These are phyloP conservation scores for Hanseniaspora occidentalis DNA, from an alignment of 805 yeast species.

Conservation along the genomic window DNA sequence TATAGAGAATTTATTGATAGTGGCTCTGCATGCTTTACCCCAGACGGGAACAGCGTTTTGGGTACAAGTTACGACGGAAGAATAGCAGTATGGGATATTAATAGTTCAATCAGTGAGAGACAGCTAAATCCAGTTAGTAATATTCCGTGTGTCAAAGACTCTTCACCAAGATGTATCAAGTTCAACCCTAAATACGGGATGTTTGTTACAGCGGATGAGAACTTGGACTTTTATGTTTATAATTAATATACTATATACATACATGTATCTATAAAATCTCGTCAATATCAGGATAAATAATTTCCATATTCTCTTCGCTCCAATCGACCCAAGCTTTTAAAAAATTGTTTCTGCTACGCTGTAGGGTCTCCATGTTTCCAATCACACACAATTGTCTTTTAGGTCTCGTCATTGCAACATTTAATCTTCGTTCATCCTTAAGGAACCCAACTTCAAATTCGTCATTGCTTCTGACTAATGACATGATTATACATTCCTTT, in stretches of 20 bases:
- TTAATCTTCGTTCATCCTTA: slow-evolving; percentile 63
- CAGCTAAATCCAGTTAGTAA: slow-evolving; percentile 17
- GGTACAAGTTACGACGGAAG: slow-evolving; percentile 48
- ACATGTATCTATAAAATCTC: slow-evolving; percentile 22
- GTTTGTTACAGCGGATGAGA: slow-evolving; percentile 28
- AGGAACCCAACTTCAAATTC: slow-evolving; percentile 67
- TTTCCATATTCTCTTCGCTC: slow-evolving; percentile 55
- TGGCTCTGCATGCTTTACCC: slow-evolving; percentile 48
- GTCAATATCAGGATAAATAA: slow-evolving; percentile 50
- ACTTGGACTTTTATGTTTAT: slow-evolving; percentile 24
- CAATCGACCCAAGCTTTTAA: slow-evolving; percentile 55
- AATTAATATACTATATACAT: no score
- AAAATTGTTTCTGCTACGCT: slow-evolving; percentile 29
- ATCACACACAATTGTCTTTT: slow-evolving; percentile 72
- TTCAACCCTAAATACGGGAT: slow-evolving; percentile 31
- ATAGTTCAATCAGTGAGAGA: slow-evolving; percentile 20
- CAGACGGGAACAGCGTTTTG: slow-evolving; percentile 51
- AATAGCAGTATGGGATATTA: slow-evolving; percentile 40
- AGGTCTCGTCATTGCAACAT: slow-evolving; percentile 90
- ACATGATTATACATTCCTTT: slow-evolving; percentile 70
- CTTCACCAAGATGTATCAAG: slow-evolving; percentile 27
- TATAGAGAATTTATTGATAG: slow-evolving; percentile 33
- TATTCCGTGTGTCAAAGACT: slow-evolving; percentile 22
- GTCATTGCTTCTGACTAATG: slow-evolving; percentile 74
- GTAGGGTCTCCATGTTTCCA: slow-evolving; percentile 72